Percentiles rank a stretch among this genome's conserved stretches.
phyloP scores from a whole-genome alignment of 2,329 filamentous ascomycete genomes.

The Colletotrichum sp. region DNA sequence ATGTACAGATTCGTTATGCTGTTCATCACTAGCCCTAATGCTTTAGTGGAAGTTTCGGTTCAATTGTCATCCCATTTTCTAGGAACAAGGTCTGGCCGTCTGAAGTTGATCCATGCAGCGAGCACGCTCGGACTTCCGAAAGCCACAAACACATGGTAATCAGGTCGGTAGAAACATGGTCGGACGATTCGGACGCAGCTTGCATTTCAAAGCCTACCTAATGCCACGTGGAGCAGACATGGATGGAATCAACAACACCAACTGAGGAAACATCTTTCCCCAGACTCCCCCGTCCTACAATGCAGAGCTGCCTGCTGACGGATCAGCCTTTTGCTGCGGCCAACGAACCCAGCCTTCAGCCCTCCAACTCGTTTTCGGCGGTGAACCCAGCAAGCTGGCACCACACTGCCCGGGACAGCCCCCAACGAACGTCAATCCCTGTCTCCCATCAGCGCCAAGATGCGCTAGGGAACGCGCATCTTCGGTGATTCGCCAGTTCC shows the following conservation, averaged over 20 bases:
- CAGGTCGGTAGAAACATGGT: not conserved
- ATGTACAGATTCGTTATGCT: not conserved
- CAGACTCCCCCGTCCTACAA: not conserved
- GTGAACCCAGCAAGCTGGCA: not conserved
- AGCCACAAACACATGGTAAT: not conserved
- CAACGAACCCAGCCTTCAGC: not conserved
- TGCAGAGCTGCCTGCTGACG: not conserved
- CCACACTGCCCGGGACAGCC: not conserved
- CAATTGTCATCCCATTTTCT: not conserved
- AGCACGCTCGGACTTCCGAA: not conserved
- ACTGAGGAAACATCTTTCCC: not conserved
- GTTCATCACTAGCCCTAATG: fast-evolving
- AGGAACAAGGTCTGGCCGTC: not conserved
- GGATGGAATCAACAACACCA: not conserved
- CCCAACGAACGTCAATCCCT: not conserved
- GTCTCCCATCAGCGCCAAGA: not conserved
- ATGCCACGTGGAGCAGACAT: not conserved
- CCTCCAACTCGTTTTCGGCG: not conserved
- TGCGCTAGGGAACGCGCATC: not conserved
- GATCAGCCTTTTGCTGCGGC: not conserved
- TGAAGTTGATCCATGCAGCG: not conserved
- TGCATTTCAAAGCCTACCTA: not conserved
- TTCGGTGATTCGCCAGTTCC: not conserved
- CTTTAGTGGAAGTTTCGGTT: not conserved
- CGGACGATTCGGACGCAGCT: not conserved